Base-by-base conservation (phyloP, 495 filamentous ascomycete species). In the Haplographium delicatum region DNA sequence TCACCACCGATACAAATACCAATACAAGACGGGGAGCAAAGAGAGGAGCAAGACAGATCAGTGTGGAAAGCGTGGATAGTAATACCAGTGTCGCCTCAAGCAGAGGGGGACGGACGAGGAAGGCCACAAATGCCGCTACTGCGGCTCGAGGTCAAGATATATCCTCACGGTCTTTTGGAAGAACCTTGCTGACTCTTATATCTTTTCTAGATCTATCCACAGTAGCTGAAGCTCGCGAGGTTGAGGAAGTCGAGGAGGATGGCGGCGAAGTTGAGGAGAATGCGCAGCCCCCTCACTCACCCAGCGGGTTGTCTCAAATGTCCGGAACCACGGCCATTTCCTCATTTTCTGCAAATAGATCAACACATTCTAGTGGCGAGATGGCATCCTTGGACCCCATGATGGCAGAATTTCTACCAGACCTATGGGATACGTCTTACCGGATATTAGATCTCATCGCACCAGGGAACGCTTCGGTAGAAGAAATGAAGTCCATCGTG, bases 311-410 rank as follows among this genome's bases (percentile, higher is more conserved):
- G 10, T 73, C 70, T n/a, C 62, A 57, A 41, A 58, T 70, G 35
- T 72, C 72, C 22, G 68, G 65, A 47, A 73, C 68, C 6, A 72
- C 72, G 6, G 68, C 61, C 5, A 60, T 64, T 20, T 70, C 65
- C 9, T 42, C 51, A 11, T 19, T 39, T 5, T 46, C 56, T 13
- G 37, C 24, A n/a, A n/a, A n/a, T n/a, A 25, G 10, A 8, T 49
- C 57, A 45, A 62, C 66, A 19, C 56, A 65, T 45, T 68, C 68
- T 13, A 48, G 16, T 3, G 59, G 63, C 19, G 66, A 69, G 25
- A 38, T 67, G 20, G 51, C 48, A 41, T 54, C 52, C n/a, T 43
- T 70, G 5, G 62, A 69, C 20, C 10, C 53, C 8, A 28, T 50
- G 19, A 59, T 72, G 28, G 38, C 65, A 5, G 65, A 69, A 30